These are phyloP conservation scores for Fusarium fujikuroi DNA, from an alignment of 2,329 filamentous ascomycete species.

Conservation along the genomic window DNA sequence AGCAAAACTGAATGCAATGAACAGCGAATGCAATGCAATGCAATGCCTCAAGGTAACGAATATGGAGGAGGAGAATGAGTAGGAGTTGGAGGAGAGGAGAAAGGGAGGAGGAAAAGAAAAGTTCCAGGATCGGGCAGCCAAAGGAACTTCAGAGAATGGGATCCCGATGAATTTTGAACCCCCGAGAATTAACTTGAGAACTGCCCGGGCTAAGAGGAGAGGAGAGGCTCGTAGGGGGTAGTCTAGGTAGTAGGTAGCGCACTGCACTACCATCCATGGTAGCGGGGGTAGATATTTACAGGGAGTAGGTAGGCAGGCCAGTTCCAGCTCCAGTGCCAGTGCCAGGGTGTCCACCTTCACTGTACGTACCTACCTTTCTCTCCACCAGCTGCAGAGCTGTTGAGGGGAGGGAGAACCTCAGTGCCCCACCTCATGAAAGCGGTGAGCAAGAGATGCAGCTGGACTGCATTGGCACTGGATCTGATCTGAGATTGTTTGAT, in stretches of 20 bases:
- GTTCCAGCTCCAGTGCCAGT: not conserved
- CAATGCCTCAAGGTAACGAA: not conserved
- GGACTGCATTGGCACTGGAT: constrained; percentile 8
- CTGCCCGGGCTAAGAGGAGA: constrained; percentile 18
- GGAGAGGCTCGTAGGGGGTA: constrained; percentile 23
- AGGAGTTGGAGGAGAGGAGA: constrained; percentile 1
- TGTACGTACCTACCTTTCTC: constrained; percentile 3
- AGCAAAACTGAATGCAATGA: constrained; percentile 5
- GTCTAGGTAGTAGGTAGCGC: constrained; percentile 2
- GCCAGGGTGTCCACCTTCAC: constrained; percentile 27
- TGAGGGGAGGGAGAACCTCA: constrained; percentile 14
- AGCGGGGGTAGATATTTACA: constrained; percentile 26
- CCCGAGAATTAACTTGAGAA: constrained; percentile 33
- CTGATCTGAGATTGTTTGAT: not conserved
- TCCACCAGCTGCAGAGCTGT: constrained; percentile 7
- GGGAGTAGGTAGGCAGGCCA: constrained; percentile 3
- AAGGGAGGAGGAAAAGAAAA: constrained; percentile 2
- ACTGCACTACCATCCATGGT: constrained; percentile 7
- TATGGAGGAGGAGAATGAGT: constrained; percentile 1
- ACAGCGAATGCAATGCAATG: not conserved
- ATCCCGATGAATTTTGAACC: constrained; percentile 44
- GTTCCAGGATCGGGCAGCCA: constrained; percentile 32
- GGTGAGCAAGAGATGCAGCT: constrained; percentile 35
- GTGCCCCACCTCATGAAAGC: constrained; percentile 43
- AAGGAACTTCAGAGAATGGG: constrained; percentile 27